Percentiles rank a stretch among this genome's conserved stretches.
These are phyloP conservation scores for Dictyostelium capitatum DNA, from an alignment of 78 protist species.

Conservation along the genomic window DNA sequence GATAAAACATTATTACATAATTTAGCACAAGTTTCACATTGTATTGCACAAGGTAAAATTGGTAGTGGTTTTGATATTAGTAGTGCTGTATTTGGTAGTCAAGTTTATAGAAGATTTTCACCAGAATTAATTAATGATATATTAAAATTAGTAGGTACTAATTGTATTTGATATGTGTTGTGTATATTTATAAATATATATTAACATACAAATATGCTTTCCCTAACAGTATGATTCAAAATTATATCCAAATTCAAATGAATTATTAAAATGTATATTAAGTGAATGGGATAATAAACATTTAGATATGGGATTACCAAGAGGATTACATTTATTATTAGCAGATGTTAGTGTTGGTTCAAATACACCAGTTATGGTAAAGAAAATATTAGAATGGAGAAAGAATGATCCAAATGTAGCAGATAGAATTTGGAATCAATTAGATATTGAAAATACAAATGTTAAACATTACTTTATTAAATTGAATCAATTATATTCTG, in stretches of 20 bases:
- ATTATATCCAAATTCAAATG: constrained; percentile 19
- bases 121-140: constrained; percentile 63
- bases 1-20: constrained; percentile 73
- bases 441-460: constrained; percentile 13
- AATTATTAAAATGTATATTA: constrained; percentile 12
- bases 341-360: constrained; percentile 89
- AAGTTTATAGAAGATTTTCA: constrained; percentile 86
- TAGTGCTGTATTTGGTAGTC: constrained; percentile 89
- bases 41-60: constrained; percentile 92
- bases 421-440: constrained; percentile 30
- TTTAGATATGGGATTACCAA: constrained; percentile 79
- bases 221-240: background rate
- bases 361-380: constrained; percentile 89
- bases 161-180: background rate
- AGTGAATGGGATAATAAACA: constrained; percentile 74
- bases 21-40: constrained; percentile 90
- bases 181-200: background rate
- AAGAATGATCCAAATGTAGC: constrained; percentile 8
- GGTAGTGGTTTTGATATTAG: constrained; percentile 94
- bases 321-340: constrained; percentile 73
- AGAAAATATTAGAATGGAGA: constrained; percentile 85
- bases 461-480: constrained; percentile 39
- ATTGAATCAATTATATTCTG: background rate
- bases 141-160: constrained; percentile 11
- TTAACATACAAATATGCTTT: background rate